Base-by-base conservation (phyloP, 768 basidiomycete genomes). In the Boletus reticuloceps region DNA sequence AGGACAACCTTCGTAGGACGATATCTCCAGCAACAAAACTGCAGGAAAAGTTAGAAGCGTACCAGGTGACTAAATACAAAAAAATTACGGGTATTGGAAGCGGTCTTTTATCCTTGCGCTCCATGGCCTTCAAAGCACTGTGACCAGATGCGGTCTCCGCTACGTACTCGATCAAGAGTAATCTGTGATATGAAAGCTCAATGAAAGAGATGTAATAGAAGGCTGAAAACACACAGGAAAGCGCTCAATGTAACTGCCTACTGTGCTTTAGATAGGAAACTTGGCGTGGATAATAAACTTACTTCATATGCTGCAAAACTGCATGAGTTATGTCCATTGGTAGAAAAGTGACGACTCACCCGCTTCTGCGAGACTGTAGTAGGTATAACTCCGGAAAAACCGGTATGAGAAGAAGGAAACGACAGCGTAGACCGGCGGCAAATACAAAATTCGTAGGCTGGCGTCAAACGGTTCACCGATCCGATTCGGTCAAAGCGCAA, bases 341-440 rank as follows among this genome's bases (percentile, higher is more conserved):
- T 20, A 27, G 16, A 50, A 32, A 43, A 38, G 4, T 6, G 13
- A 17, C 22, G 64, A 60, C 81, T 49, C 53, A 83, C 82, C 75
- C 48, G 74, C 65, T 72, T 83, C 75, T 46, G 75, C 72, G 40
- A 83, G 76, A 36, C 72, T 74, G 62, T 83, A 83, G 63, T 84
- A 84, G 40, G 82, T 90, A 64, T 90, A 94, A 54, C 80, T 74
- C 38, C 90, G 82, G 75, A 90, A 94, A 73, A 75, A 94, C 2
- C 92, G 83, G 64, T 91, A 95, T 27, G 89, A 89, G 62, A 90
- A 81, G 75, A 94, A 95, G 2, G 90, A 91, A 47, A 94, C 82
- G 58, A 93, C 73, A 27, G 86, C 86, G 68, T 89, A 93, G 41
- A 93, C 77, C 1, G 84, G 82, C 3, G 91, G 91, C 90, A 94